Evolutionary conservation across 768 basidiomycete genomes (phyloP), one percentile per base, ranked within the genome.

Genomic region (Russula emetica): DNA sequence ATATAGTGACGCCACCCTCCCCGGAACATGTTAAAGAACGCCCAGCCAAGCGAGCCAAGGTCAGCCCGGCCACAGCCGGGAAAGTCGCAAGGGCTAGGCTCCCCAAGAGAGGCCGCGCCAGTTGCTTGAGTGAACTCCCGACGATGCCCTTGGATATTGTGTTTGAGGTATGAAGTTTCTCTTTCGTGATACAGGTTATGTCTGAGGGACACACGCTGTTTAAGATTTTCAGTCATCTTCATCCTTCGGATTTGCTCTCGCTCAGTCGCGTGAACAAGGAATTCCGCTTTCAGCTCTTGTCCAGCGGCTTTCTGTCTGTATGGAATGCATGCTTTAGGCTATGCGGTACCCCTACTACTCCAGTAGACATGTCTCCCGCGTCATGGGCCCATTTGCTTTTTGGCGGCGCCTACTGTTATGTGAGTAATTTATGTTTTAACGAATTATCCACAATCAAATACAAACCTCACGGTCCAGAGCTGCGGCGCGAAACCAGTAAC

Each of bases 201-300:
- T 56, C 53, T 28, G 53, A 26, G 13, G 51, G 14, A 30, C 52
- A 3, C 30, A n/a, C n/a, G 3, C 22, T 18, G n/a, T n/a, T 53
- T 61, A 22, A 75, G 76, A 73, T 77, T 30, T 71, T 72, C 30
- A 47, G 51, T 0, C 69, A 71, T 42, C 69, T 77, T 16, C 61
- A 51, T 9, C 77, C 77, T 11, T 45, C 65, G 16, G 77, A 76
- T 63, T 62, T 78, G 20, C 62, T 77, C 42, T 40, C 62, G 18
- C 70, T 77, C 6, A 61, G 69, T 16, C 71, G 74, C 32, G 72
- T 72, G 13, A 73, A 60, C 55, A 73, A 71, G 54, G 58, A 40
- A 1, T 69, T 76, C 32, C 74, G 76, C 18, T 32, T 26, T 5
- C 60, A 72, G 20, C 69, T 78, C 11, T 55, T 72, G 50, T 66